Evolutionary conservation across 2,329 filamentous ascomycete species (phyloP), one percentile per base, ranked within the genome.

Genomic region (Podosphaera xanthii): DNA sequence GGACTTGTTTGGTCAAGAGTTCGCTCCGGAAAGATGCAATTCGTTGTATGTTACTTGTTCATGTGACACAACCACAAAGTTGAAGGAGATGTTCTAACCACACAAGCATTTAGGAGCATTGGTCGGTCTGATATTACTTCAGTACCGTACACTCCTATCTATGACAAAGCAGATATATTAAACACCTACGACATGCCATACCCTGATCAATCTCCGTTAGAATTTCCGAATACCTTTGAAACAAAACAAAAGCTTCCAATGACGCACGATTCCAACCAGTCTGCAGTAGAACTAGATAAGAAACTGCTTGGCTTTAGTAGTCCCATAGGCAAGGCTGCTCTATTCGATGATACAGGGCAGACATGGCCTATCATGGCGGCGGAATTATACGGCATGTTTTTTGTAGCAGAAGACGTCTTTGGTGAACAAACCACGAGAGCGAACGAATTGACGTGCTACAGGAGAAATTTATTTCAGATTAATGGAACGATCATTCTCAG

Each of bases 401-500:
- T 90, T 68, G 79, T 91, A 34, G 86, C 86, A 52, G 86, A 91
- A 69, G 86, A 87, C 65, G 85, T 88, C 4, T 90, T 87, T 74
- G 74, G 75, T 7, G 65, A 64, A 35, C 68, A 63, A 49, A 65
- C 64, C 10, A 81, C 70, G 71, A 79, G 72, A 73, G 83, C 84
- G 0, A 77, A 84, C 57, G 91, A 97, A 72, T 73, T 97, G 69
- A 97, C 91, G 0, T 97, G 91, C 75, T 97, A 97, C 70, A 83
- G 91, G 50, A 81, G 91, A 57, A 97, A 97, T 67, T 75, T 97
- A 54, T 97, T 94, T 76, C 90, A 96, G 72, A 94, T 94, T 64
- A 91, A 88, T 0, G 91, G 91, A 42, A 86, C 86, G 58, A 80
- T 97, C 59, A 88, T 82, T 0, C 71, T 96, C 50, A 87, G 89